Evolutionary conservation across 345 rosid genomes (phyloP).

Genomic region (Zanthoxylum bungeanum): DNA sequence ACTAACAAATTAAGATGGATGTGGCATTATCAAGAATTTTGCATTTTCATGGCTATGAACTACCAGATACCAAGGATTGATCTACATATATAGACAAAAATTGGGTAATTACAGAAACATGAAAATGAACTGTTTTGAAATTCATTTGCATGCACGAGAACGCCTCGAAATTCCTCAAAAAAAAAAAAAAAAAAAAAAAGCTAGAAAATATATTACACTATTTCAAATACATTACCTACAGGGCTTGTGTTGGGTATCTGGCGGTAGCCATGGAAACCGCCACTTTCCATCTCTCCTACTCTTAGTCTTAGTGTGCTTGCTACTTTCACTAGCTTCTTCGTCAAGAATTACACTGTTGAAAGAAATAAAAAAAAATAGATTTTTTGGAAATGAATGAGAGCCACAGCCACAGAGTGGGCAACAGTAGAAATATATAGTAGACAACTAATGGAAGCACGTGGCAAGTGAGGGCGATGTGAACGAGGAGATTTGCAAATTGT

Average conservation of each 20-base stretch:
- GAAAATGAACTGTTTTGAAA: background rate
- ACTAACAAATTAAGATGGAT: background rate
- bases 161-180: background rate
- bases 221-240: conserved; percentile 20
- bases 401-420: conserved; percentile 22
- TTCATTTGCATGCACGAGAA: conserved; percentile 8
- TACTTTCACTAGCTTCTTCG: background rate
- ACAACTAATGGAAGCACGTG: conserved; percentile 16
- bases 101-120: no score
- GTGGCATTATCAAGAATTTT: no score
- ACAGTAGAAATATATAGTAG: conserved; percentile 22
- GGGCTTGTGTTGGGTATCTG: conserved; percentile 42
- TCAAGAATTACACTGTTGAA: conserved; percentile 9
- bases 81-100: no score
- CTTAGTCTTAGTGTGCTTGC: background rate
- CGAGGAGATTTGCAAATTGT: conserved; percentile 32
- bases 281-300: conserved; percentile 39
- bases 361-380: background rate
- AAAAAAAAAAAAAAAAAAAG: background rate
- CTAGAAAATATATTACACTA: background rate
- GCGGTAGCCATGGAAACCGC: conserved; percentile 66
- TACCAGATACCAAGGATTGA: no score
- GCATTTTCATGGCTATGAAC: background rate
- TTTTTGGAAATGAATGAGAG: background rate
- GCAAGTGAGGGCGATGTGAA: conserved; percentile 37